Conservation (phyloP, 2,329 filamentous ascomycete species). For the Diaporthe capsici region DNA sequence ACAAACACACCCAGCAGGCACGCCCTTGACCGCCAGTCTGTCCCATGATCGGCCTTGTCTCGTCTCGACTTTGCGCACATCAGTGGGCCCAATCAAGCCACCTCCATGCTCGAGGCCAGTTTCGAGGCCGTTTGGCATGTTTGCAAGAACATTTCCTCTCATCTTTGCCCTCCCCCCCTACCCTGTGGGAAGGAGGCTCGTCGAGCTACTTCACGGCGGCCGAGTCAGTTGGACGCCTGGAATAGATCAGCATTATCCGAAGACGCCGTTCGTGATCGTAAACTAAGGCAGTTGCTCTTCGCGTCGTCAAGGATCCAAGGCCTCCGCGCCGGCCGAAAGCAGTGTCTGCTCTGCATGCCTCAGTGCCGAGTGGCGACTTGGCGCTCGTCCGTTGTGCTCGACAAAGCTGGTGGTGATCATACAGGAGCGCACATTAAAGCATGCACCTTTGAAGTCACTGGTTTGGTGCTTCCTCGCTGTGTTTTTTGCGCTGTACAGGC, state of each 20-base stretch:
- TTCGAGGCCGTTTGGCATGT: constrained; percentile 38
- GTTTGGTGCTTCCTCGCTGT: background rate
- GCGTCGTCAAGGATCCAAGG: background rate
- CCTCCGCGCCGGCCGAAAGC: background rate
- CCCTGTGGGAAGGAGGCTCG: background rate
- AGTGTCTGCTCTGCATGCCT: constrained; percentile 3
- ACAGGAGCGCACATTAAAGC: constrained; percentile 29
- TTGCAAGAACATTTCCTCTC: constrained; percentile 10
- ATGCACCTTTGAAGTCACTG: constrained; percentile 18
- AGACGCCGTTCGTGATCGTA: constrained; percentile 12
- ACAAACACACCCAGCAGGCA: constrained; percentile 35
- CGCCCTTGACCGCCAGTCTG: constrained; percentile 9
- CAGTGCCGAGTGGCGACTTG: constrained; percentile 15
- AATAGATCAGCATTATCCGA: constrained; percentile 28
- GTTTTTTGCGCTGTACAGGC: background rate
- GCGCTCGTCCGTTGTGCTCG: constrained; percentile 3
- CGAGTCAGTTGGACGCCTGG: constrained; percentile 26
- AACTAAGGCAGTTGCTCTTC: background rate
- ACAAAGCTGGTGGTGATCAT: constrained; percentile 28
- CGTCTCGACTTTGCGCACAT: constrained; percentile 38
- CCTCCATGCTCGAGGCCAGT: constrained; percentile 21
- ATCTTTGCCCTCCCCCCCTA: background rate
- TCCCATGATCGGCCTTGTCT: constrained; percentile 37
- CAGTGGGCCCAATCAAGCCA: constrained; percentile 34
- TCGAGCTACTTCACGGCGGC: constrained; percentile 7